Percentiles rank a stretch among this genome's conserved stretches.
These are phyloP conservation scores for Clitopilus hobsonii DNA, from an alignment of 768 basidiomycete genomes.

Conservation along the genomic window DNA sequence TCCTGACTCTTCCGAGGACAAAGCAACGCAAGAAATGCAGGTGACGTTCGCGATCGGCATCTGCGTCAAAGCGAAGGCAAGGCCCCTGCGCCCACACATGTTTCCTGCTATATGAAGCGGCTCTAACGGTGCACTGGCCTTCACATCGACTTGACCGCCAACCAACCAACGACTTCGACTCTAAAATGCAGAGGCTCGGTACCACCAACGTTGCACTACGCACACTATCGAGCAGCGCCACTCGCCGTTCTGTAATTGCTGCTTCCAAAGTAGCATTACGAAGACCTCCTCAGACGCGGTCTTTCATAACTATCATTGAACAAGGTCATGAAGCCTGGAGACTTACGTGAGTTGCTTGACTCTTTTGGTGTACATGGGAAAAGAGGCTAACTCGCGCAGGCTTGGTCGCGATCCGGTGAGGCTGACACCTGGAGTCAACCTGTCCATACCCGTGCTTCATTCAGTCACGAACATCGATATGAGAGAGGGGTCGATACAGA, in stretches of 20 bases:
- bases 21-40: background rate
- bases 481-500: constrained; percentile 41
- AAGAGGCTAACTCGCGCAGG: constrained; percentile 16
- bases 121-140: background rate
- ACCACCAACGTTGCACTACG: background rate
- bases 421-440: constrained; percentile 40
- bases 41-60: background rate
- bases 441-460: constrained; percentile 42
- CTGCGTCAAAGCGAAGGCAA: background rate
- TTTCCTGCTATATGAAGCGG: background rate
- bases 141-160: background rate
- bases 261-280: background rate
- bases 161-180: too few species aligned
- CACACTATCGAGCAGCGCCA: background rate
- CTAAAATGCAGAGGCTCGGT: background rate
- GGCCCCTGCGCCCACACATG: background rate
- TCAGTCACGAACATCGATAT: constrained; percentile 40
- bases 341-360: constrained; percentile 26
- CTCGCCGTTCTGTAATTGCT: background rate
- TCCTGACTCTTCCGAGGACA: background rate
- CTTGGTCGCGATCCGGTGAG: constrained; percentile 40
- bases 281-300: background rate
- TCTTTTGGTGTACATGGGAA: background rate
- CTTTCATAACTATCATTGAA: constrained; percentile 43
- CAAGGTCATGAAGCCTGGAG: constrained; percentile 53